Evolutionary conservation across 805 yeast species (phyloP).

Genomic region (Starmerella bombi): DNA sequence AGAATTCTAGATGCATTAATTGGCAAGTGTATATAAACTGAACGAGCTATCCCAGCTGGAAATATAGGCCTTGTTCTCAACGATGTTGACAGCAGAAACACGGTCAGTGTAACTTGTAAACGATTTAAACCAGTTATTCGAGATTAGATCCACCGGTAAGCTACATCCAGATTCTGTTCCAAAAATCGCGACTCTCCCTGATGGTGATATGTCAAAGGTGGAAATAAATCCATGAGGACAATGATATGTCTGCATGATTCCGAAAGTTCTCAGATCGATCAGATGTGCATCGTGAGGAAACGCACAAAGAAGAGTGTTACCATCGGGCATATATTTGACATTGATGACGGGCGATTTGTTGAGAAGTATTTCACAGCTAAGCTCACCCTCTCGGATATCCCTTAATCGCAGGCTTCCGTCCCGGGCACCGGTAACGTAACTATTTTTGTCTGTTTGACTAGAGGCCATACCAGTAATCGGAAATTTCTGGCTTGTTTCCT

Average conservation of each 20-base stretch:
- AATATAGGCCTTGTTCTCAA: conserved; percentile 3
- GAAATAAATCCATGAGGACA: conserved; percentile 4
- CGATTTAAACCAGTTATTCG: conserved; percentile 4
- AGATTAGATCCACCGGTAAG: conserved; percentile 12
- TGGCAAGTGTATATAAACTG: conserved; percentile 47
- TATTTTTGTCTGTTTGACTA: conserved; percentile 67
- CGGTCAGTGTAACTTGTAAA: conserved; percentile 10
- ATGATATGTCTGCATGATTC: conserved; percentile 2
- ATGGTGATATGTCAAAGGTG: conserved; percentile 9
- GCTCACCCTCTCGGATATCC: conserved; percentile 13
- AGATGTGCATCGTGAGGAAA: conserved; percentile 3
- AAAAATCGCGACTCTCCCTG: conserved; percentile 17
- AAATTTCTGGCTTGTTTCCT: conserved; percentile 42
- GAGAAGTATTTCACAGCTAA: neutral
- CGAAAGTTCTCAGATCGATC: conserved; percentile 14
- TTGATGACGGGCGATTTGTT: neutral
- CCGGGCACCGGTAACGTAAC: conserved; percentile 11
- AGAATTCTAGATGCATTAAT: too few relatives aligned
- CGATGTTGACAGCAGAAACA: conserved; percentile 8
- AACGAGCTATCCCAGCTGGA: conserved; percentile 16
- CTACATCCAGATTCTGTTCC: conserved; percentile 16
- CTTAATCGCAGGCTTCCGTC: conserved; percentile 14
- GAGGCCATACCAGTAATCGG: conserved; percentile 41
- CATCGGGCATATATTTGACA: conserved; percentile 10
- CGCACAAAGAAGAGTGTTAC: conserved; percentile 7